These are phyloP conservation scores for Microbotryomycetes sp. DNA, from an alignment of 1,284 basidiomycete genomes.

Conservation along the genomic window DNA sequence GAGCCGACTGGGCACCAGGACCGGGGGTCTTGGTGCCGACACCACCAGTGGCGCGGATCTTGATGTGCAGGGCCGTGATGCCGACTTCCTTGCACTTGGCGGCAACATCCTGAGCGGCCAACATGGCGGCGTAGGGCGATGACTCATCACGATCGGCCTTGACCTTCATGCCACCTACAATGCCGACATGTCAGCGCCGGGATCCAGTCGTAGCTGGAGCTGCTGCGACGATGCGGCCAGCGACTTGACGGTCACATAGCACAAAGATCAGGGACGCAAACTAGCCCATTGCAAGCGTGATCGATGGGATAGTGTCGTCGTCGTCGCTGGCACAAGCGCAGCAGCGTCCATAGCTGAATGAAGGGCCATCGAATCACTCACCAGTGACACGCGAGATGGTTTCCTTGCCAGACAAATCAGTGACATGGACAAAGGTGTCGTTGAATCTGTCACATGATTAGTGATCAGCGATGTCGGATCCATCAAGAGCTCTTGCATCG, in stretches of 20 bases:
- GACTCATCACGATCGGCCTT: conserved; percentile 99
- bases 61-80: conserved; percentile 94
- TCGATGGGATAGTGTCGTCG: no score
- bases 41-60: conserved; percentile 96
- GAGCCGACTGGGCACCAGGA: conserved; percentile 94
- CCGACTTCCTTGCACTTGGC: conserved; percentile 96
- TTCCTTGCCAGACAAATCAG: conserved; percentile 98
- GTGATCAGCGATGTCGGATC: no score
- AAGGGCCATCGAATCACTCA: conserved; percentile 46
- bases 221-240: no score
- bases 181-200: no score
- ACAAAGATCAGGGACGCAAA: not conserved
- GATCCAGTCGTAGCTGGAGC: no score
- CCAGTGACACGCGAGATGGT: conserved; percentile 97
- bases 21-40: conserved; percentile 98
- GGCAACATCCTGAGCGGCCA: conserved; percentile 96
- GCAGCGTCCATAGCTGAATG: not conserved
- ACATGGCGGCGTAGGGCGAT: conserved; percentile 98
- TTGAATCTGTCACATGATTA: conserved; percentile 58
- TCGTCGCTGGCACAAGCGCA: no score
- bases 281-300: not conserved
- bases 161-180: conserved; percentile 94
- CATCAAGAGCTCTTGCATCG: no score
- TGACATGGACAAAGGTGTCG: conserved; percentile 99
- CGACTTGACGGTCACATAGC: conserved; percentile 14